phyloP scores from a whole-genome alignment of 2,329 filamentous ascomycete genomes.

The Pseudocercospora vitis region DNA sequence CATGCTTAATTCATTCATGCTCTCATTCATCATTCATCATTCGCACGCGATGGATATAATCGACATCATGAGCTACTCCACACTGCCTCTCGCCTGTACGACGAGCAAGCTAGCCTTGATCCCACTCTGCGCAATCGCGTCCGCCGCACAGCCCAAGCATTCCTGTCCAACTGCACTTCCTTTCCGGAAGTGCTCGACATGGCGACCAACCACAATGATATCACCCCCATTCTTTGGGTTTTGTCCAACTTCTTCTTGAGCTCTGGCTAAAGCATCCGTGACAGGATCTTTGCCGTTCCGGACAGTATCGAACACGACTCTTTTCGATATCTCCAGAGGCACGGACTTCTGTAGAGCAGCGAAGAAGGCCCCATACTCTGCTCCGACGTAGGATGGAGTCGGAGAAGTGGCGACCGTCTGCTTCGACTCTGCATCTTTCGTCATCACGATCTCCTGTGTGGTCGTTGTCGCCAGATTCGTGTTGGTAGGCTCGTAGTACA shows the following conservation, averaged over 20 bases:
- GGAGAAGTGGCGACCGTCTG: slow-evolving; percentile 11
- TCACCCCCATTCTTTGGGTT: slow-evolving; percentile 67
- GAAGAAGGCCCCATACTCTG: slow-evolving; percentile 56
- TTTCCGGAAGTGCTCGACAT: slow-evolving; percentile 38
- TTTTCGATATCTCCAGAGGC: slow-evolving; percentile 49
- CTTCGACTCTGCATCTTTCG: slow-evolving; percentile 20
- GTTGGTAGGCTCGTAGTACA: slow-evolving; percentile 54
- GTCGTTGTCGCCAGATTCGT: slow-evolving; percentile 7
- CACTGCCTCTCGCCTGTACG: slow-evolving; percentile 57
- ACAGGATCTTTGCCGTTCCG: slow-evolving; percentile 42
- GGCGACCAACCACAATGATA: slow-evolving; percentile 66
- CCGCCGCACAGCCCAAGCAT: slow-evolving; percentile 61
- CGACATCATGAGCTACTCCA: background rate
- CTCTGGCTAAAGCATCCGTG: slow-evolving; percentile 53
- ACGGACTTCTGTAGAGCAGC: slow-evolving; percentile 58
- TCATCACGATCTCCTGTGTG: slow-evolving; percentile 16
- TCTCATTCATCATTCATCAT: background rate
- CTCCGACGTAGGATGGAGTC: slow-evolving; percentile 3
- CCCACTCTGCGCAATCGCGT: slow-evolving; percentile 58
- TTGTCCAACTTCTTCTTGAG: slow-evolving; percentile 60
- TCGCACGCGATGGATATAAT: slow-evolving; percentile 4
- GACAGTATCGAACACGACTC: slow-evolving; percentile 60
- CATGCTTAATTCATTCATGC: too few species aligned
- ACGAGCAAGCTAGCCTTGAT: slow-evolving; percentile 69
- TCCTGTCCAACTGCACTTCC: slow-evolving; percentile 40